These are phyloP conservation scores for Pseudopyrenochaeta lycopersici DNA, from an alignment of 2,329 filamentous ascomycete species.

Conservation along the genomic window DNA sequence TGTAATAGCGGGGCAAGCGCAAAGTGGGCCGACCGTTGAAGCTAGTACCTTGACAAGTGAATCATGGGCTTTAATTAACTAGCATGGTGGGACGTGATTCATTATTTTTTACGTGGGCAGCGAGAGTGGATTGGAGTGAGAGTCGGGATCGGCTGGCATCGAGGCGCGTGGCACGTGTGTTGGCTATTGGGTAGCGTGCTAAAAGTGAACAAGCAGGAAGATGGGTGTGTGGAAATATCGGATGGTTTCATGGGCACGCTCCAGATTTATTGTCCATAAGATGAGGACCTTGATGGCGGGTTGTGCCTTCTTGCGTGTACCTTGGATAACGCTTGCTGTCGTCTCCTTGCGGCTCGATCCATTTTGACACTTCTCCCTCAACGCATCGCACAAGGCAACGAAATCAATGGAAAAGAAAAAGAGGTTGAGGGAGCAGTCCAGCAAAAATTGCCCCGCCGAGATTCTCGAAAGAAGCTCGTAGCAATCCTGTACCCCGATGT, in stretches of 20 bases:
- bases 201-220: not conserved
- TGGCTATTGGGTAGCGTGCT: too few species aligned
- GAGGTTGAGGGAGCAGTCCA: conserved; percentile 13
- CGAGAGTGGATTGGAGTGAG: too few species aligned
- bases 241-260: not conserved
- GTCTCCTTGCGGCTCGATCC: too few species aligned
- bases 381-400: conserved; percentile 40
- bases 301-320: too few species aligned
- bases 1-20: conserved; percentile 33
- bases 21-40: conserved; percentile 16
- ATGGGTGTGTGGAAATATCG: too few species aligned
- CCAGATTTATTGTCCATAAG: conserved; percentile 7
- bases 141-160: too few species aligned
- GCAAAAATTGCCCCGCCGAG: conserved; percentile 43
- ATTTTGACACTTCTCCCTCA: conserved; percentile 47
- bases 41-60: conserved; percentile 11
- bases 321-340: too few species aligned
- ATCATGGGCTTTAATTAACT: conserved; percentile 9
- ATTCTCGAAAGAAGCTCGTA: conserved; percentile 46
- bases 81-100: too few species aligned
- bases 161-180: too few species aligned
- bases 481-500: conserved; percentile 44
- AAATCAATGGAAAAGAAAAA: conserved; percentile 54
- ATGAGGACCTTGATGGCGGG: conserved; percentile 34
- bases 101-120: too few species aligned